These are phyloP conservation scores for Boletales sp. DNA, from an alignment of 768 basidiomycete species.

Conservation along the genomic window DNA sequence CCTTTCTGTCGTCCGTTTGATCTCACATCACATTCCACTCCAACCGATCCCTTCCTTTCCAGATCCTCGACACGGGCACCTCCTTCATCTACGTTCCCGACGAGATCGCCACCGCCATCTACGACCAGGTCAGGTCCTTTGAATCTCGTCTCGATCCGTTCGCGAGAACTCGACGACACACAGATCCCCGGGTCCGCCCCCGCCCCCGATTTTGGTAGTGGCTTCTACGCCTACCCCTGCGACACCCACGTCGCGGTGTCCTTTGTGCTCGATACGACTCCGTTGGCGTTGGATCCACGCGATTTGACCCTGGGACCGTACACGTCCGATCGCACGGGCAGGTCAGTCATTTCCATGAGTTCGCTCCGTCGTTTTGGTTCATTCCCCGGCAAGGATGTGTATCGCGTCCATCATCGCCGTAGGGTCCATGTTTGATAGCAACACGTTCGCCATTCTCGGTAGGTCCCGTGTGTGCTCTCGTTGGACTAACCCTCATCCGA, in stretches of 20 bases:
- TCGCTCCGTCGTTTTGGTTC: neutral
- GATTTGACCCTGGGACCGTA: constrained; percentile 58
- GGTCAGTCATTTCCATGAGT: constrained; percentile 13
- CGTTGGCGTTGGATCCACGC: constrained; percentile 38
- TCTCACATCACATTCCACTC: neutral
- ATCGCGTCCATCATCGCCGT: constrained; percentile 53
- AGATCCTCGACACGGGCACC: constrained; percentile 71
- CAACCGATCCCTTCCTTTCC: neutral
- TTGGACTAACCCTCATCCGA: neutral
- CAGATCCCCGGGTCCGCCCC: constrained; percentile 49
- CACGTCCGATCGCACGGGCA: constrained; percentile 25
- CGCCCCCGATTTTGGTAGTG: constrained; percentile 41
- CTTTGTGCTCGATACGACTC: constrained; percentile 42
- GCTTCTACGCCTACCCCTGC: constrained; percentile 60
- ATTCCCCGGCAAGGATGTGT: constrained; percentile 32
- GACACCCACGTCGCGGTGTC: constrained; percentile 30
- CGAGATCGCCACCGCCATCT: constrained; percentile 42
- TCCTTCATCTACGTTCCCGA: constrained; percentile 59
- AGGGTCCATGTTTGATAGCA: neutral
- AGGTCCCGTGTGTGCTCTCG: neutral
- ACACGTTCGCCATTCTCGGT: constrained; percentile 17
- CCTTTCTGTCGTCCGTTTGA: constrained; percentile 15
- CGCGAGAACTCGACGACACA: neutral
- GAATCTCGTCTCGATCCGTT: neutral
- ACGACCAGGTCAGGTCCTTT: constrained; percentile 35